Evolutionary conservation across 495 filamentous ascomycete genomes (phyloP), one percentile per base, ranked within the genome.

Genomic region (Penicillium herquei): DNA sequence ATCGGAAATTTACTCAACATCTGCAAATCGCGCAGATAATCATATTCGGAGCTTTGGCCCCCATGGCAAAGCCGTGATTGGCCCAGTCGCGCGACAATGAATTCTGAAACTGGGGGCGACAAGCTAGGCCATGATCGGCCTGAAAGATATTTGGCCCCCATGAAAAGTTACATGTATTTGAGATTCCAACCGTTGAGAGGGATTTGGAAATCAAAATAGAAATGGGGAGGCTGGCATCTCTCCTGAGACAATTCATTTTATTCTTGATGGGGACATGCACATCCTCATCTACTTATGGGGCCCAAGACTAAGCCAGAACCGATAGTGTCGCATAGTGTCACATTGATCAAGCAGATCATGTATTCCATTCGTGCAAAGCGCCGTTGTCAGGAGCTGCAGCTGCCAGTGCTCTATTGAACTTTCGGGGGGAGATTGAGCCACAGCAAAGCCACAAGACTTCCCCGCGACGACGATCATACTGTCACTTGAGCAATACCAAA

Each of bases 211-310:
- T 41, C 14, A 30, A 30, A 34, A 32, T 3, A 42, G 21, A 26
- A 49, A 39, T 42, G n/a, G 14, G 52, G 58, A 43, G 53, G 58
- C 49, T 56, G 58, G 53, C 32, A 40, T 39, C 45, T 42, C 26
- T 39, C 13, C 43, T 54, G 50, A 58, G 44, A 49, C 51, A 50
- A 18, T 17, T 26, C 21, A 26, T 26, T 26, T 26, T 26, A 26
- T 26, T 26, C 21, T 26, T 26, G 21, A 50, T 8, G 42, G 33
- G 16, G 10, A 50, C 5, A 35, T 60, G 61, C 51, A 60, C 54
- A 57, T 63, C 61, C 57, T 63, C 51, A 63, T 63, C 47, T 37
- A 37, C 9, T 37, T 13, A 37, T 37, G 34, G 34, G 8, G 9
- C 9, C 34, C 34, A 37, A 37, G 9, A 13, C 40, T 32, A 33